Evolutionary conservation across 345 rosid species (phyloP).

Genomic region (Citrus maxima): DNA sequence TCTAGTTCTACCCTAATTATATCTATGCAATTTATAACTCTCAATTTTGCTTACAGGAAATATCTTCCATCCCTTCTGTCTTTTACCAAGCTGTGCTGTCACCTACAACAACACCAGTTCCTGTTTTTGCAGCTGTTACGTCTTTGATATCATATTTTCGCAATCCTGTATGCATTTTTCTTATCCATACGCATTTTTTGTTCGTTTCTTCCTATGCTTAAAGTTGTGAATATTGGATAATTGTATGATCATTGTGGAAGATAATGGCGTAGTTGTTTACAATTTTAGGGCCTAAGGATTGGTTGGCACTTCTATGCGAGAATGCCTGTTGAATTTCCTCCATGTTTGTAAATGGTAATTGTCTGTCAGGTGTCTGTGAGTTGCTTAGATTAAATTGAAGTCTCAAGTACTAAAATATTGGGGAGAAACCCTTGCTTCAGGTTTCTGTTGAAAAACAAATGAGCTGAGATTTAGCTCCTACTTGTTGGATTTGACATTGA

Average conservation of each 20-base stretch:
- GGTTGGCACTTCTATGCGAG: neutral
- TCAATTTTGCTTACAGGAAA: slow-evolving; percentile 51
- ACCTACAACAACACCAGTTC: slow-evolving; percentile 59
- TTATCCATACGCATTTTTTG: slow-evolving; percentile 2
- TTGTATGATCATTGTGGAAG: neutral
- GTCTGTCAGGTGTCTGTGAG: neutral
- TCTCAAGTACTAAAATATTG: neutral
- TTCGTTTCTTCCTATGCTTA: neutral
- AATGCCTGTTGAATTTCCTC: neutral
- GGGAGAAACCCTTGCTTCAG: neutral
- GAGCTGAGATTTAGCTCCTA: neutral
- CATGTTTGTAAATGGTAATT: neutral
- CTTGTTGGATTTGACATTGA: neutral
- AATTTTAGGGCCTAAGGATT: neutral
- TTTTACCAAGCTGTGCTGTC: slow-evolving; percentile 82
- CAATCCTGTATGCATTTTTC: slow-evolving; percentile 52
- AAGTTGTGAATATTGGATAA: neutral
- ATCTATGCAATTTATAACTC: slow-evolving; percentile 6
- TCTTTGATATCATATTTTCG: slow-evolving; percentile 73
- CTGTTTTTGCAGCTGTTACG: slow-evolving; percentile 68
- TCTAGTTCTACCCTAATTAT: neutral
- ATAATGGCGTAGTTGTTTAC: neutral
- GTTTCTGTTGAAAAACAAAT: neutral
- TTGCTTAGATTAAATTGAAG: neutral
- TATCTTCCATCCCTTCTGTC: slow-evolving; percentile 45